Percentiles rank a stretch among this genome's conserved stretches.
These are phyloP conservation scores for Penicillium robsamsonii DNA, from an alignment of 495 filamentous ascomycete species.

Conservation along the genomic window DNA sequence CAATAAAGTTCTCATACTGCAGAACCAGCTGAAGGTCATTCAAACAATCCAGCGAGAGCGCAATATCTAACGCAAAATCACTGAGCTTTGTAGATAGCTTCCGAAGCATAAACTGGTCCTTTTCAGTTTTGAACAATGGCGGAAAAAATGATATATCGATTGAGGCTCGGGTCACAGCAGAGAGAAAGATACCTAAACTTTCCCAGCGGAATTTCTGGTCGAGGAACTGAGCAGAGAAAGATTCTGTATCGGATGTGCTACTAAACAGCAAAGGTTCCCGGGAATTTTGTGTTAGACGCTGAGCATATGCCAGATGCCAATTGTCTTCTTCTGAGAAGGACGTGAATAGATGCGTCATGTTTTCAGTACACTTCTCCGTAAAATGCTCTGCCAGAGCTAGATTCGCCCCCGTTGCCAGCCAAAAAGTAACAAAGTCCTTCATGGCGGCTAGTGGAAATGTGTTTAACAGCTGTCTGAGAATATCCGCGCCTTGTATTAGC, in stretches of 20 bases:
- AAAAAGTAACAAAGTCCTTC: slow-evolving; percentile 33
- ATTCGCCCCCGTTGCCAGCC: slow-evolving; percentile 36
- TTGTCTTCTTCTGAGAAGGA: slow-evolving; percentile 24
- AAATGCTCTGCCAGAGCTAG: slow-evolving; percentile 36
- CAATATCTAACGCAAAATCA: slow-evolving; percentile 37
- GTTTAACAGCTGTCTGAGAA: slow-evolving; percentile 25
- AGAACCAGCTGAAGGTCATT: slow-evolving; percentile 44
- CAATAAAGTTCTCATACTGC: slow-evolving; percentile 48
- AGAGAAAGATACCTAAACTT: slow-evolving; percentile 40
- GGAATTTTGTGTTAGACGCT: slow-evolving; percentile 35
- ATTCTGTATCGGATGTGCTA: slow-evolving; percentile 17
- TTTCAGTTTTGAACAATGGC: slow-evolving; percentile 29
- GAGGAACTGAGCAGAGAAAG: slow-evolving; percentile 36
- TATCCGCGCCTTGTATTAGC: slow-evolving; percentile 28
- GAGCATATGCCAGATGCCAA: slow-evolving; percentile 33
- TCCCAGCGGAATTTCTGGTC: slow-evolving; percentile 42
- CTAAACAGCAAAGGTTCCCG: slow-evolving; percentile 29
- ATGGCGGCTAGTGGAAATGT: slow-evolving; percentile 25
- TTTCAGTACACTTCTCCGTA: slow-evolving; percentile 29
- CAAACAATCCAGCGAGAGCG: slow-evolving; percentile 41
- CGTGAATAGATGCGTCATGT: slow-evolving; percentile 26
- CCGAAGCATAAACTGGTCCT: slow-evolving; percentile 28
- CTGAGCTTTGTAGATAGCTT: slow-evolving; percentile 29
- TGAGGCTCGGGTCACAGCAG: slow-evolving; percentile 37
- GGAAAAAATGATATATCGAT: slow-evolving; percentile 37